Evolutionary conservation across 192 early-diverging fungal genomes (phyloP).

Genomic region (Coemansia sp.): DNA sequence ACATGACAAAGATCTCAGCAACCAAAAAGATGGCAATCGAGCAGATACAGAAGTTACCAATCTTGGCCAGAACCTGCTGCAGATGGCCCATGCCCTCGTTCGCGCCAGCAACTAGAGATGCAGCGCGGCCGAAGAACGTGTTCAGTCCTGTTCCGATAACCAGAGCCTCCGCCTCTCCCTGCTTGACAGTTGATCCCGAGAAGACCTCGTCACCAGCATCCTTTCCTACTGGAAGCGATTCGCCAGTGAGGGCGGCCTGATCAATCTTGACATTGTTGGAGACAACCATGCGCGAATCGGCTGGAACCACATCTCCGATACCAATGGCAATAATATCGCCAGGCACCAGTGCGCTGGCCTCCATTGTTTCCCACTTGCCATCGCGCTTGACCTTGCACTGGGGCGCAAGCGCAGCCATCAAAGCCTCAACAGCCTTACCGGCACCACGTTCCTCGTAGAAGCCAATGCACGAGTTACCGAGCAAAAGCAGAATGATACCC

Average conservation of each 20-base stretch:
- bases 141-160: conserved; percentile 79
- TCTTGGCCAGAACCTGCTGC: conserved; percentile 70
- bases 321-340: conserved; percentile 87
- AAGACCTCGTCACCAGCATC: conserved; percentile 69
- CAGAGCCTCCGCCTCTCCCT: conserved; percentile 74
- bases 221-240: conserved; percentile 71
- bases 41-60: conserved; percentile 75
- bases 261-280: conserved; percentile 66
- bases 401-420: conserved; percentile 90
- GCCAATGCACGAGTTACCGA: conserved; percentile 85
- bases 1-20: conserved; percentile 70
- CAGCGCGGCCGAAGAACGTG: conserved; percentile 83
- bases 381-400: conserved; percentile 87
- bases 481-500: conserved; percentile 76
- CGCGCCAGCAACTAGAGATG: conserved; percentile 70
- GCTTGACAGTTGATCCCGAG: conserved; percentile 79
- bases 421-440: conserved; percentile 87
- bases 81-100: conserved; percentile 74
- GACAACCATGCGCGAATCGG: conserved; percentile 79
- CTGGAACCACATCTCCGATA: conserved; percentile 87
- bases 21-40: conserved; percentile 73
- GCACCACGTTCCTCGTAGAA: conserved; percentile 89
- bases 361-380: conserved; percentile 75
- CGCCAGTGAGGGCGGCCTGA: conserved; percentile 72
- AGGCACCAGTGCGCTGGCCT: conserved; percentile 76